Conservation (phyloP, 1,284 basidiomycete species). For the Rhodotorula sp. region DNA sequence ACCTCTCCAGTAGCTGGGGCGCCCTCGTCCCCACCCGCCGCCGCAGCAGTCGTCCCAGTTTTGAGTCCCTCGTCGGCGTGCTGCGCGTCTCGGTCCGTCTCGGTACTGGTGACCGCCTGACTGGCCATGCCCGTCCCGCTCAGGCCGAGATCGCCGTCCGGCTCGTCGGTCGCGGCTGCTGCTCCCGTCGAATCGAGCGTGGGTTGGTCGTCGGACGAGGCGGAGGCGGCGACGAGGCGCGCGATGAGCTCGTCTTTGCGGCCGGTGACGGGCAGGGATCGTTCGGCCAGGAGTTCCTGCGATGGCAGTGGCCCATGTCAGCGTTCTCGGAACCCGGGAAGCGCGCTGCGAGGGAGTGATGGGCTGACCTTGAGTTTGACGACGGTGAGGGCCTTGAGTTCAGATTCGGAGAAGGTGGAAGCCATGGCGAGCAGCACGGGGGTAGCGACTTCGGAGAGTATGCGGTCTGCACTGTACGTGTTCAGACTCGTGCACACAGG, state of each 20-base stretch:
- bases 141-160: slow-evolving; percentile 11
- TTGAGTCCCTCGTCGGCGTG: slow-evolving; percentile 28
- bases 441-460: no score
- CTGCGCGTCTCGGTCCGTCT: slow-evolving; percentile 5
- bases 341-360: neutral
- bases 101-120: neutral
- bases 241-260: slow-evolving; percentile 53
- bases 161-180: slow-evolving; percentile 6
- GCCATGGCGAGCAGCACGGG: neutral
- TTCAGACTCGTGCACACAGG: no score
- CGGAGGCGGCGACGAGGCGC: slow-evolving; percentile 46
- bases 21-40: neutral
- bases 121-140: slow-evolving; percentile 8
- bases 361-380: slow-evolving; percentile 50
- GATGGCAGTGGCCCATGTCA: no score
- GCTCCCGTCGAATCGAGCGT: slow-evolving; percentile 17
- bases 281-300: slow-evolving; percentile 47
- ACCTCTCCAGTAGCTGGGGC: neutral
- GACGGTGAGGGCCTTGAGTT: slow-evolving; percentile 51
- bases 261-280: slow-evolving; percentile 47
- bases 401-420: slow-evolving; percentile 19
- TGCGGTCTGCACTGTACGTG: neutral
- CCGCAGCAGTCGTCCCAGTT: neutral
- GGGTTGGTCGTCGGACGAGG: slow-evolving; percentile 11
- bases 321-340: no score